A percentile compares a stretch with the other conserved stretches of the same genome.
phyloP scores from a whole-genome alignment of 371 early-diverging fungal species.

The Apophysomyces elegans region DNA sequence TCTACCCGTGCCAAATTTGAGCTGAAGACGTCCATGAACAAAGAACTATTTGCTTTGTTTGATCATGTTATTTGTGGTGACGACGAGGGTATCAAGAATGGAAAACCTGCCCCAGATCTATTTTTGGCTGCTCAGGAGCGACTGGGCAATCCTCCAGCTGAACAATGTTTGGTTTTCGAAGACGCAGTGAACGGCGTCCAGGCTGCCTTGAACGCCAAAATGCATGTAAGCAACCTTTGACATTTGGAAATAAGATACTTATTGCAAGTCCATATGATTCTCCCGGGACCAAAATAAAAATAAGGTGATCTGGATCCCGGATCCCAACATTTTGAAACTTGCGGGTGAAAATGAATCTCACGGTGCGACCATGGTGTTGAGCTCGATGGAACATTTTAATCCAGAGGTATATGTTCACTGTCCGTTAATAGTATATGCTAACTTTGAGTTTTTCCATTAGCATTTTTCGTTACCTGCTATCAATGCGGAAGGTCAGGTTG shows the following conservation, averaged over 20 bases:
- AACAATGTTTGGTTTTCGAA: slow-evolving; percentile 90
- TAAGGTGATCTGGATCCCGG: slow-evolving; percentile 84
- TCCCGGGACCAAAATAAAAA: neutral
- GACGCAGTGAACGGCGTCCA: slow-evolving; percentile 85
- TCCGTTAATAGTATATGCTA: neutral
- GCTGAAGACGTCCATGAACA: slow-evolving; percentile 75
- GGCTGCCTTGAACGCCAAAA: slow-evolving; percentile 83
- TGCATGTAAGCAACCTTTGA: slow-evolving; percentile 60
- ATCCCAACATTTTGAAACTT: slow-evolving; percentile 55
- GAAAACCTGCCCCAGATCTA: slow-evolving; percentile 93
- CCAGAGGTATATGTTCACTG: slow-evolving; percentile 43
- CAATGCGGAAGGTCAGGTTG: slow-evolving; percentile 14
- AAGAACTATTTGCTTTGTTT: slow-evolving; percentile 78
- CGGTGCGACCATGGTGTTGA: slow-evolving; percentile 56
- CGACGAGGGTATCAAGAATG: slow-evolving; percentile 73
- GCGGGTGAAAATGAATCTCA: slow-evolving; percentile 34
- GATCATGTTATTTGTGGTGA: slow-evolving; percentile 86
- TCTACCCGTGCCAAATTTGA: slow-evolving; percentile 74
- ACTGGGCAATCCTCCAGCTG: slow-evolving; percentile 53
- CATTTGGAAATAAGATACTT: neutral
- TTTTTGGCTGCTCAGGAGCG: slow-evolving; percentile 75
- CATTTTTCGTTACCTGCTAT: slow-evolving; percentile 28
- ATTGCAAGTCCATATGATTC: neutral
- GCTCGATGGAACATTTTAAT: slow-evolving; percentile 71
- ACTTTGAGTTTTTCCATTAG: neutral